Base-by-base conservation (phyloP, 2,329 filamentous ascomycete species). In the Aspergillus versicolor region DNA sequence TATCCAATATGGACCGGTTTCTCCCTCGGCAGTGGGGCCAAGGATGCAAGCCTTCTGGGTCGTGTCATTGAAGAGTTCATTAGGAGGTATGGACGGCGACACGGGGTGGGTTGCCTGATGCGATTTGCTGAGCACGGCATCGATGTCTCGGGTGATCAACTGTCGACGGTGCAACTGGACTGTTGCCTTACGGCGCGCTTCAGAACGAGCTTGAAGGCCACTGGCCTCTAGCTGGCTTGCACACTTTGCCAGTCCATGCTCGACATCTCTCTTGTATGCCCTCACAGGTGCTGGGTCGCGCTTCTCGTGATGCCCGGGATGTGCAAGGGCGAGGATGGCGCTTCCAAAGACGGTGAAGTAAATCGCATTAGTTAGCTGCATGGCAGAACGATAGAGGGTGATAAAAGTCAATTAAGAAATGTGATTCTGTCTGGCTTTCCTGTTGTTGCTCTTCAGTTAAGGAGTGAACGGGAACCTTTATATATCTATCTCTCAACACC, bases 1-100 rank as follows among this genome's bases (percentile, higher is more conserved):
- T n/a, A 77, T 70, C 57, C 68, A 84, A 70, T 80, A 83, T 8
- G 81, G 81, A 3, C 66, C 63, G 9, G 52, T 73, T 6, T 77
- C 81, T 13, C 77, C 77, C 65, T 83, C 80, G 8, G 41, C 17
- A 21, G 41, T 22, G 0, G 81, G 81, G 24, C 73, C 77, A 27
- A 83, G 70, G n/a, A 82, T 66, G 60, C 80, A 83, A 27, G 75
- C 68, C 47, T 63, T 64, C 37, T 58, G 13, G 8, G 9, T 43
- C 8, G 17, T 34, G 8, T 38, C 38, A 4, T 11, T 5, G 54
- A 70, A 71, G 11, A 71, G 46, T n/a, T 62, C 61, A 1, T 56
- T 50, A n/a, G 66, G 65, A 12, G 63, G 41, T 2, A 64, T 63
- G 43, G 52, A 58, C 8, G 60, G 2, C 1, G 62, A 65, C 24